A percentile compares a stretch with the other conserved stretches of the same genome.
Conservation (phyloP, 106 monocot genomes). For the Hemerocallis citrina region DNA sequence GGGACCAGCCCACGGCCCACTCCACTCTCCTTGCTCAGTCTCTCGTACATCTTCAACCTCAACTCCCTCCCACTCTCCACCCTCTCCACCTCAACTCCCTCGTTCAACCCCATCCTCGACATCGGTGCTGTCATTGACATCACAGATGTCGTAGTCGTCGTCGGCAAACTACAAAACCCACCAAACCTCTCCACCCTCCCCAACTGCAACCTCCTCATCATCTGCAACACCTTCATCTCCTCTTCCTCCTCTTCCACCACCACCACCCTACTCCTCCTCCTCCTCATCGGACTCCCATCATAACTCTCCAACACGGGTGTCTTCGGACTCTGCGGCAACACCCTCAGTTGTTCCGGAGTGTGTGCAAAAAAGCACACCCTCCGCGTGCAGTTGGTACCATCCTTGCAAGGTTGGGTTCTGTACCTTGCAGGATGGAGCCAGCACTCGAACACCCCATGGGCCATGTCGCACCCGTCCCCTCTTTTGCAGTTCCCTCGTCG, state of each 20-base stretch:
- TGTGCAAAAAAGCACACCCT: constrained; percentile 69
- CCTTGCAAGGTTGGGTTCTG: constrained; percentile 84
- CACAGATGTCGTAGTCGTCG: constrained; percentile 9
- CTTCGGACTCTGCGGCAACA: constrained; percentile 19
- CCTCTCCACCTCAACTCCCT: constrained; percentile 10
- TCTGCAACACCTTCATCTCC: constrained; percentile 4
- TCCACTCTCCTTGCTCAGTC: constrained; percentile 16
- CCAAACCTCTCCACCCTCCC: constrained; percentile 1
- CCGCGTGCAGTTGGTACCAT: constrained; percentile 50
- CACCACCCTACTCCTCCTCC: constrained; percentile 2
- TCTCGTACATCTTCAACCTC: constrained; percentile 30
- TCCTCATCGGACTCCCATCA: constrained; percentile 10
- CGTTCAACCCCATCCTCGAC: background rate
- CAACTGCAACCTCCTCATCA: constrained; percentile 23
- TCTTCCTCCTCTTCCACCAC: constrained; percentile 3
- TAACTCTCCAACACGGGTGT: constrained; percentile 8
- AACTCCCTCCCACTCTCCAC: constrained; percentile 24
- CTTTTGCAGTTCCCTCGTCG: constrained; percentile 52
- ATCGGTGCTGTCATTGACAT: too few relatives aligned
- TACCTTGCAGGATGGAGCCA: constrained; percentile 91
- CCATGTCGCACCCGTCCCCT: constrained; percentile 61
- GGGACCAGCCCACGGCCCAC: background rate
- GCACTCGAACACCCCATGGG: constrained; percentile 91
- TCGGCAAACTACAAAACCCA: constrained; percentile 16
- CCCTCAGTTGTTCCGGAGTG: constrained; percentile 59